Evolutionary conservation across 208 protist genomes (phyloP).

Genomic region (Trypanosoma theileri): DNA sequence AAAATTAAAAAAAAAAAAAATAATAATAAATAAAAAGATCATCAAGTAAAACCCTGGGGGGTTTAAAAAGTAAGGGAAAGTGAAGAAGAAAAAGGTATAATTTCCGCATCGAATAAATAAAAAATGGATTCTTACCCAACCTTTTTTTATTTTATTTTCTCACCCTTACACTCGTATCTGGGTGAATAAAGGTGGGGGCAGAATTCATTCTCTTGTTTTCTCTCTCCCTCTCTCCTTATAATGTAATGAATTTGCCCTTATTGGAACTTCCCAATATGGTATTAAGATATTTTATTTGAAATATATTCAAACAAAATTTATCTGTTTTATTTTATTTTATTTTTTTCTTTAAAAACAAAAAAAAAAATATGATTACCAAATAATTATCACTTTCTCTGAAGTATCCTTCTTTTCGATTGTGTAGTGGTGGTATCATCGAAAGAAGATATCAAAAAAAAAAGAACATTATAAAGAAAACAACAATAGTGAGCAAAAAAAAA

Average conservation of each 20-base stretch:
- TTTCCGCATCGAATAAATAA: too few species aligned
- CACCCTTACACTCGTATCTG: too few species aligned
- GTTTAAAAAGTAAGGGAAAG: neutral
- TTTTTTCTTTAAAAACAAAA: neutral
- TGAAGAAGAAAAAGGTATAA: constrained; percentile 17
- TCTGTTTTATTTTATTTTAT: neutral
- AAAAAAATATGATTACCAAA: too few species aligned
- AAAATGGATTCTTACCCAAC: neutral
- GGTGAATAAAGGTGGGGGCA: too few species aligned
- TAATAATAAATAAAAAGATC: neutral
- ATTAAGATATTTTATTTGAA: neutral
- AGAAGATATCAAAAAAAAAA: too few species aligned
- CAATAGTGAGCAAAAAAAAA: too few species aligned
- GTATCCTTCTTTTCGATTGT: too few species aligned
- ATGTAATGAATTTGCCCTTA: too few species aligned
- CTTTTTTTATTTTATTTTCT: neutral
- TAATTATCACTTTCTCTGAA: too few species aligned
- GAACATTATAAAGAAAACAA: too few species aligned
- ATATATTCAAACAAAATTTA: neutral
- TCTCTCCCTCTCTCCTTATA: neutral
- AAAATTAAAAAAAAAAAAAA: constrained; percentile 4
- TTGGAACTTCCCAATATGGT: too few species aligned
- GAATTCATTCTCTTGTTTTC: constrained; percentile 2
- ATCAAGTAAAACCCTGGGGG: neutral
- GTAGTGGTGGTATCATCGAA: too few species aligned